Percentiles rank a stretch among this genome's conserved stretches.
Evolutionary conservation across 352 stramenopile species (phyloP).

Genomic region (Blastocystis sp.): DNA sequence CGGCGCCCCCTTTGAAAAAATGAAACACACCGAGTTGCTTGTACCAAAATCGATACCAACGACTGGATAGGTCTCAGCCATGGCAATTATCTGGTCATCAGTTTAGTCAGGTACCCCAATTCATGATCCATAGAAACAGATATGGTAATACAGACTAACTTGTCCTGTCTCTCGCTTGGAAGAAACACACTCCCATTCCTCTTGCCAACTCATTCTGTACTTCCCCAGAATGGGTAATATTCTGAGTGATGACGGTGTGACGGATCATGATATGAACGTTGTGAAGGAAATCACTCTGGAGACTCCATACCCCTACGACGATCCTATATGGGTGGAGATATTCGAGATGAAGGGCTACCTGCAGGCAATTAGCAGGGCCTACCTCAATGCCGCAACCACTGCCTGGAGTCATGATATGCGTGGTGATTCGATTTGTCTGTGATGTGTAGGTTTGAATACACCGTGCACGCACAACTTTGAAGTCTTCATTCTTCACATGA

Average conservation of each 20-base stretch:
- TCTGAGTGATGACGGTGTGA: not conserved
- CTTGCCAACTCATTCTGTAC: too few relatives aligned
- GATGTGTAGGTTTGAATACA: conserved; percentile 16
- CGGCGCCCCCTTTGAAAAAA: not conserved
- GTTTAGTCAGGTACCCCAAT: not conserved
- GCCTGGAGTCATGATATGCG: conserved; percentile 44
- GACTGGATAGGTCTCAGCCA: not conserved
- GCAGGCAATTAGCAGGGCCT: conserved; percentile 11
- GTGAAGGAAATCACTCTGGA: conserved; percentile 17
- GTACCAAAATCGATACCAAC: not conserved
- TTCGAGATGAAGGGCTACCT: conserved; percentile 48
- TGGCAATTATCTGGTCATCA: not conserved
- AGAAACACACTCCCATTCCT: too few relatives aligned
- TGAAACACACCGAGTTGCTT: not conserved
- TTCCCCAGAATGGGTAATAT: conserved; percentile 24
- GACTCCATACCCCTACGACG: not conserved
- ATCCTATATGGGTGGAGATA: conserved; percentile 27
- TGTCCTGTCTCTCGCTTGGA: not conserved
- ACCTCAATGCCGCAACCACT: conserved; percentile 1
- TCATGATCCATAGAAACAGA: not conserved
- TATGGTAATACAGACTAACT: not conserved
- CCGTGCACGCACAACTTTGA: conserved; percentile 26
- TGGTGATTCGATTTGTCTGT: not conserved
- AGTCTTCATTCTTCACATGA: conserved; percentile 55
- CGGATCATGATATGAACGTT: conserved; percentile 28